A percentile compares a stretch with the other conserved stretches of the same genome.
Conservation (phyloP, 1,139 yeast genomes). For the Geotrichum histeridarum region DNA sequence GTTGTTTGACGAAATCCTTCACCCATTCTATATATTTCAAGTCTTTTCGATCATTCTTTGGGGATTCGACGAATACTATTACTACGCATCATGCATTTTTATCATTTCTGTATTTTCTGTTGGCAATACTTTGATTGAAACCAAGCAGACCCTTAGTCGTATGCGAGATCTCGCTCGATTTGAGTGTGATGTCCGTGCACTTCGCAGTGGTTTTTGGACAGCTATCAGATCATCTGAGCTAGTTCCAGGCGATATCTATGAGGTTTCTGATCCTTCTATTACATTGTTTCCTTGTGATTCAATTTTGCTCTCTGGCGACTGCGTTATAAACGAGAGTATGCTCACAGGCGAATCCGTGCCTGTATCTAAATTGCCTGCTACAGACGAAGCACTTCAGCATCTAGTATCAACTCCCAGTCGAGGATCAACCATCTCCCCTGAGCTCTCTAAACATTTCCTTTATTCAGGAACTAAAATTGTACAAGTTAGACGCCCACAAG, state of each 20-base stretch:
- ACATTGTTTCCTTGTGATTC: constrained; percentile 82
- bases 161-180: constrained; percentile 69
- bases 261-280: constrained; percentile 80
- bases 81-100: constrained; percentile 89
- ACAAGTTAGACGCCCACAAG: constrained; percentile 61
- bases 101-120: constrained; percentile 78
- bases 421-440: constrained; percentile 54
- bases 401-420: constrained; percentile 36
- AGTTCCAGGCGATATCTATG: constrained; percentile 94
- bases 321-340: constrained; percentile 92
- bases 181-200: constrained; percentile 76
- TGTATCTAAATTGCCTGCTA: constrained; percentile 71
- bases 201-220: constrained; percentile 93
- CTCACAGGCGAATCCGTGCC: constrained; percentile 98
- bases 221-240: constrained; percentile 72
- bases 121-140: constrained; percentile 73
- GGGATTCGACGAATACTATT: constrained; percentile 87
- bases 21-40: constrained; percentile 92
- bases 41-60: constrained; percentile 85
- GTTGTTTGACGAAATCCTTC: constrained; percentile 79
- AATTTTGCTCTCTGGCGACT: constrained; percentile 78
- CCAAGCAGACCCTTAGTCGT: constrained; percentile 67
- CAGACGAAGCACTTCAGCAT: constrained; percentile 53
- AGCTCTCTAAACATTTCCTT: constrained; percentile 66
- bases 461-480: constrained; percentile 86